Base-by-base conservation (phyloP, 495 filamentous ascomycete genomes). In the Apodospora peruviana region DNA sequence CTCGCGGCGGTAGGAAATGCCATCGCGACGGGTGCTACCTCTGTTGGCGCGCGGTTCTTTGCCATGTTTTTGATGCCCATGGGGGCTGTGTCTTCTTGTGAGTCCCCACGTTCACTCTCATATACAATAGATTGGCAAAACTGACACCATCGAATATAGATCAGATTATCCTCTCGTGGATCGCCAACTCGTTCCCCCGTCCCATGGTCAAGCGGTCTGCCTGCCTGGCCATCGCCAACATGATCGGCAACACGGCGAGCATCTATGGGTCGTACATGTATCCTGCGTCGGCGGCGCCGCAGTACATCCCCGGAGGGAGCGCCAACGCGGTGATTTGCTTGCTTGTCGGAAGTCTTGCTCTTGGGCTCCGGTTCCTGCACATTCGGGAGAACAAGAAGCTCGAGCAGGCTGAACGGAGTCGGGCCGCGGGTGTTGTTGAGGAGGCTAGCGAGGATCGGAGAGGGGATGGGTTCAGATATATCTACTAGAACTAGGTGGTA, bases 201-300 rank as follows among this genome's bases (percentile, higher is more conserved):
- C 75, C 77, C 0, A 57, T 72, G 8, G 77, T 76, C 40, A 81
- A 79, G 62, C 70, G 76, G 16, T 74, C 77, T 7, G 72, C 66
- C 8, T 60, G 69, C 14, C 61, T 83, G 14, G 73, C 76, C 21
- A 78, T 82, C 46, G 72, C 73, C 36, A 82, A 80, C 53, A 76
- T 76, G 46, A 60, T 79, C 39, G 74, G 72, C 2, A 80, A 81
- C 56, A 57, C 67, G 18, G 71, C 68, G 2, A 79, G 71, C 47
- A 76, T 81, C 38, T 82, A 79, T 56, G 76, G 75, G 14, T 68
- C 71, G 34, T 82, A 81, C 60, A 68, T 83, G 55, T 83, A 73
- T 40, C 78, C 77, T 4, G 56, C 70, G 9, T 68, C 58, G 22
- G 65, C 73, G 4, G 75, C 61, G 19, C 78, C 80, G 8, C 66